Base-by-base conservation (phyloP, 1,139 yeast species). In the Yamadazyma epiphylla region DNA sequence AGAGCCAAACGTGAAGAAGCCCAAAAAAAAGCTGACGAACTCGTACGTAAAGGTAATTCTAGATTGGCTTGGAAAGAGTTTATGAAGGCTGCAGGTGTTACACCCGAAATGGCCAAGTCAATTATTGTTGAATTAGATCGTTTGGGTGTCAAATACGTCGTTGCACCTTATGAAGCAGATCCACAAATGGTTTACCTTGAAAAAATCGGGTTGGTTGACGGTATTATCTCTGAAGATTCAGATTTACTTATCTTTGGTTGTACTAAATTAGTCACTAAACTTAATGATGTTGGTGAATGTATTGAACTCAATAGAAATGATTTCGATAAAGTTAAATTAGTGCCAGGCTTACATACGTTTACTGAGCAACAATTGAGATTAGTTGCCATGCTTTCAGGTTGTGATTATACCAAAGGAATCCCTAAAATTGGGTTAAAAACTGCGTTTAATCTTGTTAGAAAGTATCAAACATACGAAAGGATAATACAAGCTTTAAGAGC, bases 151-250 rank as follows among this genome's bases (percentile, higher is more conserved):
- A 70, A 70, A 39, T 91, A 77, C 47, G 75, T 91, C 12, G 98
- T 94, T 7, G 98, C 99, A 0, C 99, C 99, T 0, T 94, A 88
- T 52, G 99, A 94, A 58, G 98, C 98, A 0, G 99, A 94, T 53
- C 85, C 98, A 0, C 98, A 94, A 53, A 76, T 94, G 82, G 97
- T 91, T 5, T 87, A 81, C 47, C 65, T 94, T 29, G 98, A 91
- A 51, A 76, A 77, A 36, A 45, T 61, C 0, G 94, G 94, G 0
- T 35, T 75, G 1, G 94, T 88, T 7, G 83, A 87, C 41, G 98
- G 94, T 0, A 84, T 94, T 6, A 67, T 94, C 8, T 82, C 95
- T 23, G 99, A 94, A 50, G 99, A 94, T 51, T 88, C 97, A 0
- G 99, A 94, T 60, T 64, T 94, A 42, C 64, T 94, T 25, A 73